Evolutionary conservation across 2,329 filamentous ascomycete species (phyloP).

Genomic region (Xylariaceae sp.): DNA sequence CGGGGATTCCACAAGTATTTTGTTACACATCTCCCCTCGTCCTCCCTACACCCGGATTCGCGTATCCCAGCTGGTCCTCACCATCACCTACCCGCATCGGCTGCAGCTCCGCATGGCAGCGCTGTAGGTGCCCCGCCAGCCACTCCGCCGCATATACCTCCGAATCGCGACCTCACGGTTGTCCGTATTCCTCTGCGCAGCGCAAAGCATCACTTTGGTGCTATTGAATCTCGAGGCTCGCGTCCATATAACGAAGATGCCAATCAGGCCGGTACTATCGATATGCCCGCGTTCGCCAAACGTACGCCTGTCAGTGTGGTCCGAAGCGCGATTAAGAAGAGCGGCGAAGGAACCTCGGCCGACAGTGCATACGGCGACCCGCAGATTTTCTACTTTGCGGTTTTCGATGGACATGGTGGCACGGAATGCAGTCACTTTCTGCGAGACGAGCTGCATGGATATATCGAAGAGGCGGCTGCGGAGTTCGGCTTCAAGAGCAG

Average conservation of each 20-base stretch:
- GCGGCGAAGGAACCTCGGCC: conserved; percentile 60
- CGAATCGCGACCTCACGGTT: conserved; percentile 75
- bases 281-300: conserved; percentile 88
- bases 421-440: conserved; percentile 83
- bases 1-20: conserved; percentile 90
- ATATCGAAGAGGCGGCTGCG: conserved; percentile 75
- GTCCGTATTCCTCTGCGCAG: conserved; percentile 90
- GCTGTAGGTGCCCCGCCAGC: conserved; percentile 50
- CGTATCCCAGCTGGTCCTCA: conserved; percentile 58
- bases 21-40: conserved; percentile 89
- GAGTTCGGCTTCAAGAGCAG: conserved; percentile 76
- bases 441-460: conserved; percentile 76
- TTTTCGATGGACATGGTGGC: conserved; percentile 95
- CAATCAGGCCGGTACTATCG: conserved; percentile 88
- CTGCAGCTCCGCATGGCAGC: conserved; percentile 70
- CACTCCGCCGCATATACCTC: conserved; percentile 54
- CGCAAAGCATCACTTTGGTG: conserved; percentile 95
- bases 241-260: conserved; percentile 90
- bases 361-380: conserved; percentile 81
- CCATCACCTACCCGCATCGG: conserved; percentile 81
- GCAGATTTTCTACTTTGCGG: conserved; percentile 94
- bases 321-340: conserved; percentile 41
- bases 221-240: conserved; percentile 70
- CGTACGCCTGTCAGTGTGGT: conserved; percentile 62
- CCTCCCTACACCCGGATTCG: conserved; percentile 85